Evolutionary conservation across 176 grass and related monocot genomes (phyloP), one percentile per base, ranked within the genome.

Genomic region (Oryza rufipogon): DNA sequence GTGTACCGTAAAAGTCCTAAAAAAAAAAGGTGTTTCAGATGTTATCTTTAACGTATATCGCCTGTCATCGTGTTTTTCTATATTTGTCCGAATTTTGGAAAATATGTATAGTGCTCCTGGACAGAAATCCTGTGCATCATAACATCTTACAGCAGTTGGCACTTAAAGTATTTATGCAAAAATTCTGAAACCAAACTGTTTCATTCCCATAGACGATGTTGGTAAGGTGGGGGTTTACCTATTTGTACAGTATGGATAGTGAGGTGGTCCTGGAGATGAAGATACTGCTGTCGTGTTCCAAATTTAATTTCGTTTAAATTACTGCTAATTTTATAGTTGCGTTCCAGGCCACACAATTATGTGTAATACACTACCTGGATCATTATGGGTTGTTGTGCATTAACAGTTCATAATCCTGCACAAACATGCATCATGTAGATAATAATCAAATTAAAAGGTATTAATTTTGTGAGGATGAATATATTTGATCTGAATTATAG

Each of bases 61-160:
- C 1, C 25, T 20, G 19, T 6, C 19, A 39, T 81, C 77, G 54
- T 30, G 22, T 72, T 32, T 49, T 51, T 49, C 23, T 81, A 30
- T 85, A 81, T 81, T 70, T 86, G 42, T 80, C 70, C 47, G 33
- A 80, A 77, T 77, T 87, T 58, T 23, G 64, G 88, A 85, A 85
- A 81, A 38, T 77, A 81, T 89, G 64, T 81, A 81, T 81, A 81
- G 28, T 85, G 71, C 81, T 76, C 60, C 71, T 64, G 28, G 71
- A 74, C 68, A 73, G 25, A 20, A 70, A 70, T 41, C 64, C 61
- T 81, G 71, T 74, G 47, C 49, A 80, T 60, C 46, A 54, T 80
- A 30, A 48, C 19, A 80, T 63, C 20, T 79, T 80, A 64, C 45
- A 66, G 32, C 52, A 80, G 63, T 73, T 79, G 70, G 14, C 69